phyloP scores from a whole-genome alignment of 2,329 filamentous ascomycete species.

The Diaporthe ilicicola region DNA sequence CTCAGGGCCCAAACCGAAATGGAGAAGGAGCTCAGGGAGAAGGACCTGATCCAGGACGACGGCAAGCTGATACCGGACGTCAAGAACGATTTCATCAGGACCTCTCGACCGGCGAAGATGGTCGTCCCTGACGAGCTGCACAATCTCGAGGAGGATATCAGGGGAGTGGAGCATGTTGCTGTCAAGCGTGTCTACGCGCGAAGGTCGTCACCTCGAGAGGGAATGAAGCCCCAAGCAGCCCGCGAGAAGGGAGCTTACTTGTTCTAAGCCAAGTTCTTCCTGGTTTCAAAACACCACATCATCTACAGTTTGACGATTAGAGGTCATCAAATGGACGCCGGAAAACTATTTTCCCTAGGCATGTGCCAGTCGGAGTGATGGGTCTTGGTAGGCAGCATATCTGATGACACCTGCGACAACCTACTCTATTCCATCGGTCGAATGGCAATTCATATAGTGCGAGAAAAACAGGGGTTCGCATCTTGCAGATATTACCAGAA shows the following conservation, averaged over 20 bases:
- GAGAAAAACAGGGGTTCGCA: neutral
- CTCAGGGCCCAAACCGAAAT: conserved; percentile 10
- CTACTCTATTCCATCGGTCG: neutral
- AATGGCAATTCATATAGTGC: neutral
- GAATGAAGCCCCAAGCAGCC: neutral
- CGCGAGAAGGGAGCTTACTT: neutral
- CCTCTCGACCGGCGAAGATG: no score
- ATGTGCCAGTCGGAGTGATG: neutral
- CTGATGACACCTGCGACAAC: neutral
- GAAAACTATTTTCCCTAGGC: neutral
- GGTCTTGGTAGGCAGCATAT: neutral
- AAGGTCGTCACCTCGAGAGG: neutral
- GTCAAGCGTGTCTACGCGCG: neutral
- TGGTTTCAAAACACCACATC: no score
- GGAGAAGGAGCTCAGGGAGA: conserved; percentile 47
- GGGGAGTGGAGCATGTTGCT: conserved; percentile 16
- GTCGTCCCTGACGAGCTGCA: neutral
- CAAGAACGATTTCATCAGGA: neutral
- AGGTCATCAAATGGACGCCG: no score
- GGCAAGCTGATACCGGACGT: neutral
- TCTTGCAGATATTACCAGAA: neutral
- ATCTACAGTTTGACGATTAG: neutral
- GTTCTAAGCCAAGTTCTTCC: neutral
- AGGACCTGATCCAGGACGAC: neutral
- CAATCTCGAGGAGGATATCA: neutral